These are phyloP conservation scores for Paradendryphiella salina DNA, from an alignment of 2,329 filamentous ascomycete genomes.

Conservation along the genomic window DNA sequence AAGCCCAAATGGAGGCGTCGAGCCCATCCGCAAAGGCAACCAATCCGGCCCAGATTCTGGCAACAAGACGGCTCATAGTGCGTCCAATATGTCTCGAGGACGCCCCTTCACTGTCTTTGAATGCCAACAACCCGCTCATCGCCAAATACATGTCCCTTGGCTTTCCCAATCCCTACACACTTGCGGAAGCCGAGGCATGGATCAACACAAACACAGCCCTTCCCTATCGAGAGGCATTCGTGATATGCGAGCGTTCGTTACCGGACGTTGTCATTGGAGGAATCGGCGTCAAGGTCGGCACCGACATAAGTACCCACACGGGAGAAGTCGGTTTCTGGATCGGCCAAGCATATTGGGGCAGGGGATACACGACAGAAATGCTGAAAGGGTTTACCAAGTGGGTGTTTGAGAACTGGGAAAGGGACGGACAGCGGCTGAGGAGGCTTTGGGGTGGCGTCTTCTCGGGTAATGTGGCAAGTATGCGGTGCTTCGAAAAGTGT, in stretches of 20 bases:
- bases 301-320: constrained; percentile 42
- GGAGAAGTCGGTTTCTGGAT: constrained; percentile 52
- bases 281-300: constrained; percentile 45
- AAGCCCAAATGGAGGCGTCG: constrained; percentile 7
- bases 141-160: constrained; percentile 44
- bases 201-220: constrained; percentile 33
- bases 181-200: constrained; percentile 40
- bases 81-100: constrained; percentile 43
- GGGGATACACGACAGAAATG: constrained; percentile 40
- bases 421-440: constrained; percentile 28
- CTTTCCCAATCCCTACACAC: constrained; percentile 49
- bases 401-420: constrained; percentile 36
- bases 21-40: constrained; percentile 2
- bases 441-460: constrained; percentile 39
- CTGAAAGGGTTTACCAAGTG: constrained; percentile 43
- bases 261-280: constrained; percentile 39
- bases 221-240: constrained; percentile 24
- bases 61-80: constrained; percentile 32
- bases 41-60: constrained; percentile 37
- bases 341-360: constrained; percentile 43
- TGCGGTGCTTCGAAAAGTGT: constrained; percentile 44
- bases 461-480: constrained; percentile 43
- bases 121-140: constrained; percentile 40
- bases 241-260: constrained; percentile 15
- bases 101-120: constrained; percentile 24